Evolutionary conservation across 768 basidiomycete species (phyloP).

Genomic region (Cyclocybe cylindracea): DNA sequence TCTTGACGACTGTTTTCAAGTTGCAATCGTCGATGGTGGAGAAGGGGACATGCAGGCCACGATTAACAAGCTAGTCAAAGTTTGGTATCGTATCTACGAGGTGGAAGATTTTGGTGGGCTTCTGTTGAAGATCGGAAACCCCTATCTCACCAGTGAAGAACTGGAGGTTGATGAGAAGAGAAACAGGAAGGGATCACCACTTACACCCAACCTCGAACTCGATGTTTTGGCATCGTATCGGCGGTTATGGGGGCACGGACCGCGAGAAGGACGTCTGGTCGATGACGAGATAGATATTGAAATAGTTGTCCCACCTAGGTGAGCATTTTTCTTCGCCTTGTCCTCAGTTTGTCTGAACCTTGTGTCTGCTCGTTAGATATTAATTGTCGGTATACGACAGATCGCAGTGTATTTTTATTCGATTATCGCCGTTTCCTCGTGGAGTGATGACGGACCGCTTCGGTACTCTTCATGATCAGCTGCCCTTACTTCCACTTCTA

Average conservation of each 20-base stretch:
- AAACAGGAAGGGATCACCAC: not conserved
- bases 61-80: slow-evolving; percentile 8
- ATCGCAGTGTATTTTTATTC: no score
- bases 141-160: slow-evolving; percentile 7
- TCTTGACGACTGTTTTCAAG: slow-evolving; percentile 16
- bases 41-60: slow-evolving; percentile 14
- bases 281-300: slow-evolving; percentile 15
- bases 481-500: no score
- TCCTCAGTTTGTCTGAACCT: not conserved
- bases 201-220: slow-evolving; percentile 11
- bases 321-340: slow-evolving; percentile 3
- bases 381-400: no score
- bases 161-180: slow-evolving; percentile 8
- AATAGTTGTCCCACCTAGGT: slow-evolving; percentile 2
- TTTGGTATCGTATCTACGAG: slow-evolving; percentile 13
- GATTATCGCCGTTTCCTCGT: no score
- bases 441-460: no score
- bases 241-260: slow-evolving; percentile 14
- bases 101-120: slow-evolving; percentile 10
- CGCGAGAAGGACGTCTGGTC: slow-evolving; percentile 7
- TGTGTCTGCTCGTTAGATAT: no score
- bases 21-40: slow-evolving; percentile 11
- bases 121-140: slow-evolving; percentile 2
- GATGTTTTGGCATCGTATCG: slow-evolving; percentile 11
- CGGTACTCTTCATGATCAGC: no score